Base-by-base conservation (phyloP, 805 yeast genomes). In the Sporopachydermia quercuum region DNA sequence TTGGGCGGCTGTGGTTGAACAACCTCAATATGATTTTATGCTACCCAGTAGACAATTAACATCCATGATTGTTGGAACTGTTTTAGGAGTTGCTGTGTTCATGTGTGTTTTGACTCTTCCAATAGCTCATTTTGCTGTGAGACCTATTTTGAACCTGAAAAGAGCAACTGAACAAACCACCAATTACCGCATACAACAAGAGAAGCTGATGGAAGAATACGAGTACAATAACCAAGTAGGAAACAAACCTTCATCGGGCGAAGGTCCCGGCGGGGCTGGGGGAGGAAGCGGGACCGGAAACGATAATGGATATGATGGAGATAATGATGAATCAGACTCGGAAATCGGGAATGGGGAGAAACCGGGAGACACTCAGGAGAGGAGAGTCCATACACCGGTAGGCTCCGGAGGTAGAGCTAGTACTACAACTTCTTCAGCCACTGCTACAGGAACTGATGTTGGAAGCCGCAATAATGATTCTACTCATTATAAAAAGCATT, bases 1-100 rank as follows among this genome's bases (percentile, higher is more conserved):
- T 8, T 86, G 96, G 96, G 70, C 74, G n/a, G 76, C 86, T 2
- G 57, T 76, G 0, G 73, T 86, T 3, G 78, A 78, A 46, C 93
- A 84, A 52, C 59, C 67, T 1, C 66, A 72, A 44, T 45, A 62
- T 2, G 68, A 58, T 2, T 83, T 85, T 54, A 61, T 73, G 53
- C 70, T 64, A 2, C 91, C 94, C 0, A 67, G 78, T 3, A 59
- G 66, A 16, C 70, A 67, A 45, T 58, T 86, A 34, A 68, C 77
- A 1, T 72, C 73, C 46, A 78, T 86, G 38, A 78, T 83, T 43
- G 68, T 77, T 36, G 93, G 91, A 3, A 78, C 82, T 1, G 84
- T 82, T 16, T 62, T 86, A 33, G 93, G 82, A 1, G 73, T 81
- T 15, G 91, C 91, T 3, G 82, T 63, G 1, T 70, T 79, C 45